Evolutionary conservation across 2,329 filamentous ascomycete genomes (phyloP).

Genomic region (Leptographium radiaticola): DNA sequence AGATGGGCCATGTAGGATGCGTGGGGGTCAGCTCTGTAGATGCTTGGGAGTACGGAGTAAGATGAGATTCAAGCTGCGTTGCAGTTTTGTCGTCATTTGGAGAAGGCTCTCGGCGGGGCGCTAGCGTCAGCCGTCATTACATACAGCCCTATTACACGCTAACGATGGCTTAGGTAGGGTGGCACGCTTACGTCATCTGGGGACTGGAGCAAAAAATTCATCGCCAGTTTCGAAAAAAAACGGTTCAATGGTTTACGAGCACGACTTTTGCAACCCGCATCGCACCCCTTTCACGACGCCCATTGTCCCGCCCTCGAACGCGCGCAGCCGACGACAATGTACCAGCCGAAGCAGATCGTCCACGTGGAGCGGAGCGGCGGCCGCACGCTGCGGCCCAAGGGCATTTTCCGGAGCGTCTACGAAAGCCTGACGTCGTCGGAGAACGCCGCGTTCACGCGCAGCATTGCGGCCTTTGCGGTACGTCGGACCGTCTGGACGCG

Average conservation of each 20-base stretch:
- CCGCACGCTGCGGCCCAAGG: conserved; percentile 30
- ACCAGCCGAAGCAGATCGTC: conserved; percentile 39
- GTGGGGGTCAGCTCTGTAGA: too few species aligned
- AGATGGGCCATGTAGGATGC: not conserved
- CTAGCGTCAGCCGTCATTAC: too few species aligned
- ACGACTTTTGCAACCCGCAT: not conserved
- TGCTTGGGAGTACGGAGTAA: too few species aligned
- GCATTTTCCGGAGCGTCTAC: conserved; percentile 41
- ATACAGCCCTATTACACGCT: not conserved
- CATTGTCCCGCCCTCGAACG: not conserved
- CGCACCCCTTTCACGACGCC: not conserved
- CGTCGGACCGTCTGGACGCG: conserved; percentile 11
- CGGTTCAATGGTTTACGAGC: not conserved
- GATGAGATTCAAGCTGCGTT: too few species aligned
- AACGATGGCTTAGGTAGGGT: not conserved
- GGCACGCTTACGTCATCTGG: not conserved
- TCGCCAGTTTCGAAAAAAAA: not conserved
- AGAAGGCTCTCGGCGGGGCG: too few species aligned
- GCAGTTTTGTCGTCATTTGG: too few species aligned
- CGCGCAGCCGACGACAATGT: conserved; percentile 31
- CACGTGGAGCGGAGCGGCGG: conserved; percentile 33
- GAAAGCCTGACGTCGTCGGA: conserved; percentile 46
- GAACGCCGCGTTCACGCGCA: conserved; percentile 50
- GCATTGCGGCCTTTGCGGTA: conserved; percentile 47
- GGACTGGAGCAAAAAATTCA: not conserved